Conservation (phyloP, 176 grass and related monocot species). For the Carex cristatella region DNA sequence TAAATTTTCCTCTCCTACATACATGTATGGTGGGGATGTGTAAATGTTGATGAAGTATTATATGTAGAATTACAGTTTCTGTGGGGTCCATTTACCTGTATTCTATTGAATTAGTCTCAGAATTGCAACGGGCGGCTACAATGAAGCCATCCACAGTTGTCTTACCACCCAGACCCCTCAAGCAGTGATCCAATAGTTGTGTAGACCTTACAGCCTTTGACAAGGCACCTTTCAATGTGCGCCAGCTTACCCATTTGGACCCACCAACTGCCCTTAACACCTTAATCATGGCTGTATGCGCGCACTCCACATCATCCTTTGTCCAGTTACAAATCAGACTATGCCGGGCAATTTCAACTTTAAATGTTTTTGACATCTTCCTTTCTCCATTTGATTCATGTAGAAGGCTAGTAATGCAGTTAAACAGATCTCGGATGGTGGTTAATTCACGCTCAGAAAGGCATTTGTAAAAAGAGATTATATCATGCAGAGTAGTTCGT, state of each 20-base stretch:
- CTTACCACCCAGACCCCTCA: slow-evolving; percentile 51
- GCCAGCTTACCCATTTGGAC: slow-evolving; percentile 69
- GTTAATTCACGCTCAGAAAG: slow-evolving; percentile 48
- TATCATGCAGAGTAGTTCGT: slow-evolving; percentile 55
- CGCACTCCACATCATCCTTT: slow-evolving; percentile 36
- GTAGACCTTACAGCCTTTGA: slow-evolving; percentile 49
- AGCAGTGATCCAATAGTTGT: slow-evolving; percentile 66
- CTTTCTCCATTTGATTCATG: slow-evolving; percentile 33
- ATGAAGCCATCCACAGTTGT: slow-evolving; percentile 45
- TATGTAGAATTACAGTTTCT: background rate
- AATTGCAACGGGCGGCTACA: slow-evolving; percentile 64
- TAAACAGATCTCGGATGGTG: slow-evolving; percentile 61
- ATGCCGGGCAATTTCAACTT: slow-evolving; percentile 27
- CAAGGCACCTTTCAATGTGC: slow-evolving; percentile 66
- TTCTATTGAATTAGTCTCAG: slow-evolving; percentile 63
- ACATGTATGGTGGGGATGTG: background rate
- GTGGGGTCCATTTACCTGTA: slow-evolving; percentile 47
- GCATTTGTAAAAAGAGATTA: slow-evolving; percentile 61
- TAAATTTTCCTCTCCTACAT: background rate
- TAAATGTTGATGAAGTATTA: background rate
- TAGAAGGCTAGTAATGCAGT: slow-evolving; percentile 47
- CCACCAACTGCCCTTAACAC: slow-evolving; percentile 49
- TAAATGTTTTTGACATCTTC: slow-evolving; percentile 9
- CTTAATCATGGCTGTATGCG: slow-evolving; percentile 59
- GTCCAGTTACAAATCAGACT: slow-evolving; percentile 36